phyloP scores from a whole-genome alignment of 2,329 filamentous ascomycete species.

The Apiospora saccharicola region DNA sequence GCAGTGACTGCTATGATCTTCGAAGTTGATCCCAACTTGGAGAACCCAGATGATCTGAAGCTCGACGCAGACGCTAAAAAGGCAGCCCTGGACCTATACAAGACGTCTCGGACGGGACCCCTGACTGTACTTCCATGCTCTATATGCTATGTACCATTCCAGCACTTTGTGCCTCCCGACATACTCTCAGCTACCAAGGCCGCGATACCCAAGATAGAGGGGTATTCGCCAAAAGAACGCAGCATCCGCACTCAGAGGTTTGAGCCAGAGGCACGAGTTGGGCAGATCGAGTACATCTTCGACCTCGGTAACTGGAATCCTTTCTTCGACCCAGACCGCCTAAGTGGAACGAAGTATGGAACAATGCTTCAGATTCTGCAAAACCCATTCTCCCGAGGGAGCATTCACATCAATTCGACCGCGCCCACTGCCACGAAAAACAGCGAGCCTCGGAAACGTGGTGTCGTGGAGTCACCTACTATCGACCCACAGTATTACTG shows the following conservation, averaged over 20 bases:
- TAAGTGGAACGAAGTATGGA: constrained; percentile 51
- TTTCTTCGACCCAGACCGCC: constrained; percentile 39
- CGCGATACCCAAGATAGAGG: constrained; percentile 33
- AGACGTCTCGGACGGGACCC: constrained; percentile 40
- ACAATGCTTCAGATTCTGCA: constrained; percentile 59
- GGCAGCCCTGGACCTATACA: constrained; percentile 45
- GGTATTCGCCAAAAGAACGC: constrained; percentile 35
- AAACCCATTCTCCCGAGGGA: constrained; percentile 58
- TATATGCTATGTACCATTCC: constrained; percentile 51
- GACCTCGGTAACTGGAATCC: constrained; percentile 57
- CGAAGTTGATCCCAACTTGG: constrained; percentile 51
- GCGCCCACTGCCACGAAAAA: background rate
- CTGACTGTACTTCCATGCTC: constrained; percentile 50
- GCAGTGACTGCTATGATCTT: constrained; percentile 46
- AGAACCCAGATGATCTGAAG: constrained; percentile 50
- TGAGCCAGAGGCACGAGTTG: constrained; percentile 41
- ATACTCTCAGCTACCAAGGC: constrained; percentile 34
- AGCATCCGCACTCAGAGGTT: constrained; percentile 45
- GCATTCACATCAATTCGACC: constrained; percentile 50
- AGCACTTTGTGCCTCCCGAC: constrained; percentile 41
- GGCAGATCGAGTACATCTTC: constrained; percentile 58
- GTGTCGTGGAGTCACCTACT: constrained; percentile 36
- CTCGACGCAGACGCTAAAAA: constrained; percentile 36
- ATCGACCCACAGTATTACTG: constrained; percentile 54
- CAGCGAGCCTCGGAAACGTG: constrained; percentile 27